Evolutionary conservation across 805 yeast genomes (phyloP).

Genomic region (Debaryomyces maramus): DNA sequence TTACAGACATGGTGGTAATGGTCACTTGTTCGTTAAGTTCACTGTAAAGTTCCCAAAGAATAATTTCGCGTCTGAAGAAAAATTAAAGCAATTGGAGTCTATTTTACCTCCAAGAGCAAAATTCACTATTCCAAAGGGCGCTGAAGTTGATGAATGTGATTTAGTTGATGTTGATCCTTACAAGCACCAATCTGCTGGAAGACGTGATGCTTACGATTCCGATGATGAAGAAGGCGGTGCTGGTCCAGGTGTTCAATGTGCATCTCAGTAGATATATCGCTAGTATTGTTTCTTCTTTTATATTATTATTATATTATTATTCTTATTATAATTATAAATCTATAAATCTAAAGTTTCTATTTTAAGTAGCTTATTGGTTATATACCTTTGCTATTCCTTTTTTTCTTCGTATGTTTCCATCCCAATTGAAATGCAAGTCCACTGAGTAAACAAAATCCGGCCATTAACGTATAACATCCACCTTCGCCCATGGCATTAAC

Average conservation of each 20-base stretch:
- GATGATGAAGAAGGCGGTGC: conserved; percentile 50
- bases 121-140: conserved; percentile 64
- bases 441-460: conserved; percentile 33
- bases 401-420: no score
- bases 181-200: conserved; percentile 48
- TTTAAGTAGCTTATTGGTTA: no score
- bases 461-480: conserved; percentile 75
- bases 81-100: conserved; percentile 68
- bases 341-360: no score
- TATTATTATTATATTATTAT: neutral
- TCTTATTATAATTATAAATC: neutral
- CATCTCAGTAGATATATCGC: conserved; percentile 66
- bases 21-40: conserved; percentile 85
- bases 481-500: conserved; percentile 58
- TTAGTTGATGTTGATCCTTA: conserved; percentile 66
- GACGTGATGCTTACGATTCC: conserved; percentile 46
- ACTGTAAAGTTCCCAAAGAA: conserved; percentile 82
- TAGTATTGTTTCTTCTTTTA: no score
- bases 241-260: conserved; percentile 86
- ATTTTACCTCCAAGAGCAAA: conserved; percentile 77
- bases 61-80: conserved; percentile 72
- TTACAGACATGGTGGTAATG: conserved; percentile 81
- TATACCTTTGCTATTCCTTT: no score
- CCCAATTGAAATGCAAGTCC: neutral
- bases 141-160: conserved; percentile 78